These are phyloP conservation scores for Lactarius psammicola DNA, from an alignment of 768 basidiomycete genomes.

Conservation along the genomic window DNA sequence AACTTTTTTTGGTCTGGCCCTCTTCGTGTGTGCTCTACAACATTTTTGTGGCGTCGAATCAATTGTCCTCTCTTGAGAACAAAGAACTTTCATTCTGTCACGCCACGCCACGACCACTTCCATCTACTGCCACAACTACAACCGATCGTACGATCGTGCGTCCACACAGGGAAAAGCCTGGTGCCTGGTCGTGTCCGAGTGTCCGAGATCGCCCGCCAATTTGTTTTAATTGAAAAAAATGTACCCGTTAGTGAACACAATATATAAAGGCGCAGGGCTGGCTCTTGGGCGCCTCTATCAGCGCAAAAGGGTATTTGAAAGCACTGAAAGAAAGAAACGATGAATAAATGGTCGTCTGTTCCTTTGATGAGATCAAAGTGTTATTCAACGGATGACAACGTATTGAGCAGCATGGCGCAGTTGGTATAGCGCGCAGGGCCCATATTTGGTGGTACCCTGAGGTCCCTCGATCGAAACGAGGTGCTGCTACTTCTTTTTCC, in stretches of 20 bases:
- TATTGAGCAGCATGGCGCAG: slow-evolving; percentile 36
- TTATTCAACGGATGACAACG: neutral
- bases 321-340: neutral
- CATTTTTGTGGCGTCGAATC: neutral
- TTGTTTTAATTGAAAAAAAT: too few relatives aligned
- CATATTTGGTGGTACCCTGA: slow-evolving; percentile 38
- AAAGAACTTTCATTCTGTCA: neutral
- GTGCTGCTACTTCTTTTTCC: slow-evolving; percentile 32
- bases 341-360: neutral
- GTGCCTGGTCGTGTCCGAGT: neutral
- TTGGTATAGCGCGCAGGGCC: slow-evolving; percentile 31
- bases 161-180: neutral
- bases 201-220: neutral
- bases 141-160: neutral
- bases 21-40: neutral
- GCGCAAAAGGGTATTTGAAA: too few relatives aligned
- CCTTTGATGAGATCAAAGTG: neutral
- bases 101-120: neutral
- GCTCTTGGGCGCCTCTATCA: too few relatives aligned
- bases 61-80: neutral
- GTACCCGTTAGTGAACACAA: too few relatives aligned
- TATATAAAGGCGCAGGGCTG: too few relatives aligned
- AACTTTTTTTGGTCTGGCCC: neutral
- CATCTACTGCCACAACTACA: neutral
- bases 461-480: slow-evolving; percentile 38